Conservation (phyloP, 495 filamentous ascomycete genomes). For the Daldinia bambusicola region DNA sequence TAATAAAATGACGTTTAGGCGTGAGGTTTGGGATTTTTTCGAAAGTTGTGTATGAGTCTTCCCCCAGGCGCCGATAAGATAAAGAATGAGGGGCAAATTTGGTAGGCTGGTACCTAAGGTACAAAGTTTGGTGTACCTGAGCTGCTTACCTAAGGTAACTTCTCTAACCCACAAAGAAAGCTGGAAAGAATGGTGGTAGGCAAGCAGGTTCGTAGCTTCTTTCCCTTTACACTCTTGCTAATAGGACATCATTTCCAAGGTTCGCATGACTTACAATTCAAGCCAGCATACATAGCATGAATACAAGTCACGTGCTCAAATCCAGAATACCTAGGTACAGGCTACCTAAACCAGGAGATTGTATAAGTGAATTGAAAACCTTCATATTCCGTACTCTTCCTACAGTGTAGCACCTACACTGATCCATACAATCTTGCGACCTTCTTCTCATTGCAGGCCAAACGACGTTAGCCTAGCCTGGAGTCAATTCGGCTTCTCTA, state of each 20-base stretch:
- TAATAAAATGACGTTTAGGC: conserved; percentile 36
- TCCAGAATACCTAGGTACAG: not conserved
- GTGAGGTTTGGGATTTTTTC: conserved; percentile 41
- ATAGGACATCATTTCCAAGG: not conserved
- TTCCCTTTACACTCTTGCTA: not conserved
- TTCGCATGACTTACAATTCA: not conserved
- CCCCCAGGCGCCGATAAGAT: conserved; percentile 36
- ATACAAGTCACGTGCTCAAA: not conserved
- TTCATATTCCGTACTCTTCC: too few species aligned
- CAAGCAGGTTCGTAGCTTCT: not conserved
- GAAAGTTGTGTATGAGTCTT: conserved; percentile 46
- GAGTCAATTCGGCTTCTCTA: not conserved
- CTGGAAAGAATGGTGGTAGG: not conserved
- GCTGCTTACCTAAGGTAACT: not conserved
- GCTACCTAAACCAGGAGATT: not conserved
- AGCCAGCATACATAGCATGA: not conserved
- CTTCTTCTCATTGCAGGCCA: not conserved
- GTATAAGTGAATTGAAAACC: not conserved
- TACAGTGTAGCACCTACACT: too few species aligned
- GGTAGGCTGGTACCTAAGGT: conserved; percentile 1
- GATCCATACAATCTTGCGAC: too few species aligned
- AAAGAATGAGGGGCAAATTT: conserved; percentile 42
- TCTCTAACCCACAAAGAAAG: not conserved
- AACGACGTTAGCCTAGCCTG: not conserved
- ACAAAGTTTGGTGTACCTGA: not conserved